Base-by-base conservation (phyloP, 257 asterid genomes). In the Scutellaria minor region DNA sequence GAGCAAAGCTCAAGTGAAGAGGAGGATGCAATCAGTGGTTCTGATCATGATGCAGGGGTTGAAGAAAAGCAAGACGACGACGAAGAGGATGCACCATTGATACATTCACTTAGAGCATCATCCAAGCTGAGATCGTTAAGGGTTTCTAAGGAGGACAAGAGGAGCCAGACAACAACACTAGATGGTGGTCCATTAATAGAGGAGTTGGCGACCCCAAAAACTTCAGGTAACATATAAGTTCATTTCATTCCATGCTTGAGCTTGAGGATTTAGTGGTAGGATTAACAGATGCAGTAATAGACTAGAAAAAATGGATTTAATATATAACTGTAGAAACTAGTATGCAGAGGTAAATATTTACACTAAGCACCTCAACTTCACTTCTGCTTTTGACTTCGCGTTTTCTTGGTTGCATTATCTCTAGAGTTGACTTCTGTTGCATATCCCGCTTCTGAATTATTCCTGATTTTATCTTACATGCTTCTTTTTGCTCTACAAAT, bases 21-120 rank as follows among this genome's bases (percentile, higher is more conserved):
- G 52, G 98, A 90, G 79, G 98, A 94, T 68, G 82, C 97, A 52
- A 83, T 90, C 70, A 92, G 93, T 75, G 99, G 84, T 53, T 90
- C 97, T 41, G 98, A 95, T 52, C 94, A 79, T 39, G 92, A 88
- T 75, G 88, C 80, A 48, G 84, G 80, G 55, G 84, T 70, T 42
- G 87, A 84, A 22, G 85, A 84, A 72, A 85, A 84, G 68, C 86
- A 83, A 73, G 87, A 84, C 40, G 95, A 85, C 6, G 91, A 86
- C 37, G 91, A 88, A 24, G 95, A 89, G 24, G 86, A 78, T 42
- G 79, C 77, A 9, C 95, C 97, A 66, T 73, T 91, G 82, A 85
- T 86, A 66, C 85, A 76, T 71, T 84, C 98, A 52, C 39, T 89
- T 22, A 83, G 80, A 80, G 80, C 92, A 55, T 83, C 95, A 15